Percentiles rank a stretch among this genome's conserved stretches.
Evolutionary conservation across 805 yeast genomes (phyloP).

Genomic region (Saccharomycopsis olivae): DNA sequence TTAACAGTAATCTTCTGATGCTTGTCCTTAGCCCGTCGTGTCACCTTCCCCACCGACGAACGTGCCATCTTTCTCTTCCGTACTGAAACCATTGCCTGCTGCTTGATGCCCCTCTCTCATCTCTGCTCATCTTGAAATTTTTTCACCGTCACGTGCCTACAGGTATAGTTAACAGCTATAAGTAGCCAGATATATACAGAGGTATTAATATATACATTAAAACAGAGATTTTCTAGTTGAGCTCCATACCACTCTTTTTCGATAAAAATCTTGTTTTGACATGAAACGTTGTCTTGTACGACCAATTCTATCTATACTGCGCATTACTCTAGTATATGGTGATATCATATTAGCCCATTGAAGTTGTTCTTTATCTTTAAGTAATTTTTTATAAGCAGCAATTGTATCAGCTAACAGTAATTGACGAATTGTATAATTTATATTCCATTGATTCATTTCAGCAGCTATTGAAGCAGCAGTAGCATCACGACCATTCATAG

Average conservation of each 20-base stretch:
- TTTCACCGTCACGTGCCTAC: too few relatives aligned
- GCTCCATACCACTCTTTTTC: too few relatives aligned
- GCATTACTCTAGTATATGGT: constrained; percentile 1
- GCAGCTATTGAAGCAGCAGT: too few relatives aligned
- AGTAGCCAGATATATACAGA: too few relatives aligned
- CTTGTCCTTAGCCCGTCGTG: constrained; percentile 61
- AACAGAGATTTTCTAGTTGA: too few relatives aligned
- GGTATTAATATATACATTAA: too few relatives aligned
- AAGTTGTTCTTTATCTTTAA: constrained; percentile 19
- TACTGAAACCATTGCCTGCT: constrained; percentile 66
- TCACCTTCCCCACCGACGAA: constrained; percentile 57
- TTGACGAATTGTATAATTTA: constrained; percentile 23
- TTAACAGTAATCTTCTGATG: constrained; percentile 55
- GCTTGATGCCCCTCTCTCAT: too few relatives aligned
- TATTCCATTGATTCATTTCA: too few relatives aligned
- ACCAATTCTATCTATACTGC: constrained; percentile 8
- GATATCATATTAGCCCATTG: constrained; percentile 3
- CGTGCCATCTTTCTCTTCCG: constrained; percentile 79
- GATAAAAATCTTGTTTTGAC: constrained; percentile 2
- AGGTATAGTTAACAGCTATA: too few relatives aligned
- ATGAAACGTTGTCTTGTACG: constrained; percentile 4
- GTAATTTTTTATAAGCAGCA: constrained; percentile 20
- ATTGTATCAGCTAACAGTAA: constrained; percentile 19
- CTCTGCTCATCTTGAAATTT: too few relatives aligned
- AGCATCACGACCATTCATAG: too few relatives aligned